Base-by-base conservation (phyloP, 371 early-diverging fungal genomes). In the Apophysomyces ossiformis region DNA sequence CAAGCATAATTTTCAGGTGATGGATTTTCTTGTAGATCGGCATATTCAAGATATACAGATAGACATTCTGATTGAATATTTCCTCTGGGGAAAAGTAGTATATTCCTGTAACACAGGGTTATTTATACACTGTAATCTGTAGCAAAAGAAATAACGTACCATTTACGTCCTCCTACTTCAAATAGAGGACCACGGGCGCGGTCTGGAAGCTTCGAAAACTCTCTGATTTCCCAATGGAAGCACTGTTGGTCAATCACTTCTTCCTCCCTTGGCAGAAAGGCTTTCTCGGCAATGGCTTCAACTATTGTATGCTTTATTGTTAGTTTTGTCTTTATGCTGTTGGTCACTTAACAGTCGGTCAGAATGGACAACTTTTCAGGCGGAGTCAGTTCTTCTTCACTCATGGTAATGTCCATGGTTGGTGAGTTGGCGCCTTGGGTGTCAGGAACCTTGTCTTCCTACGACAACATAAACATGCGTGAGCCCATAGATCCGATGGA, bases 61-160 rank as follows among this genome's bases (percentile, higher is more conserved):
- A 92, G 74, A 1, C 69, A 75, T 18, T 95, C 92, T 1, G 32
- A 45, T 35, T 78, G 82, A 54, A 88, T 82, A 80, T 97, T 97
- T 41, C 98, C 98, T 41, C 76, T 84, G 45, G 98, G 98, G 76
- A 96, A 97, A 39, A 96, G 73, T 3, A 97, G 78, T 21, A 96
- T 84, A 60, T 92, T 84, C 95, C 95, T 90, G 62, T 46, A 57
- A 11, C 4, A 58, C 11, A 11, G 8, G 0, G 21, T 45, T n/a
- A 16, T 57, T 35, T 0, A 61, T 6, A 11, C 54, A 12, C 57
- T 41, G 7, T 45, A 18, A 2, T 59, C 16, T 7, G 41, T 46
- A 35, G 9, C 16, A 5, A 46, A 36, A 12, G 12, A 44, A 37
- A 2, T 63, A 2, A 6, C 11, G 38, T 77, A 81, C 87, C 87